These are phyloP conservation scores for Dalechampia spathulata DNA, from an alignment of 441 rosid species.

Conservation along the genomic window DNA sequence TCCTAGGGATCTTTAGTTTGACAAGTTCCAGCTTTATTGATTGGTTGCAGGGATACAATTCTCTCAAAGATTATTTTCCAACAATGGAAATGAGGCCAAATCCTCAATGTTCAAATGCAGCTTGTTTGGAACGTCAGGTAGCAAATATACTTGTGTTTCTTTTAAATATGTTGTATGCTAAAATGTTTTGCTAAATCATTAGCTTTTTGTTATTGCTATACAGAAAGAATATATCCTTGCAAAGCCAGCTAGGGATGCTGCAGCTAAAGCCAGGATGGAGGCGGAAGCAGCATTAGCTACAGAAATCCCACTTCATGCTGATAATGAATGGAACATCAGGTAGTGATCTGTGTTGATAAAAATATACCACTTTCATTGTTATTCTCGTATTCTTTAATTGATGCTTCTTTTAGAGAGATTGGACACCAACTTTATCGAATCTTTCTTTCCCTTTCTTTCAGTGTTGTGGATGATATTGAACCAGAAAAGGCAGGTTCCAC, in stretches of 20 bases:
- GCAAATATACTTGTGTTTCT: constrained; percentile 12
- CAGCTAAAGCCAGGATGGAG: constrained; percentile 81
- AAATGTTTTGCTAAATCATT: constrained; percentile 5
- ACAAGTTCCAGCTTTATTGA: constrained; percentile 12
- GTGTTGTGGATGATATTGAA: constrained; percentile 66
- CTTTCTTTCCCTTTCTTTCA: constrained; percentile 21
- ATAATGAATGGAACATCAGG: constrained; percentile 98
- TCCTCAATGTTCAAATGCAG: constrained; percentile 85
- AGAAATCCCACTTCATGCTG: constrained; percentile 67
- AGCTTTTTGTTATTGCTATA: constrained; percentile 12
- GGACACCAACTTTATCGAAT: constrained; percentile 6
- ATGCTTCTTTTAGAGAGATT: background rate
- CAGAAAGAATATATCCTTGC: constrained; percentile 70
- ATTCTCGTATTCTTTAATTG: background rate
- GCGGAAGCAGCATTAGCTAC: constrained; percentile 41
- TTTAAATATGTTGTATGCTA: background rate
- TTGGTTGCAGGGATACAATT: constrained; percentile 76
- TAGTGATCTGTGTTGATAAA: constrained; percentile 12
- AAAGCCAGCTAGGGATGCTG: constrained; percentile 89
- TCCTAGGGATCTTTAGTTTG: constrained; percentile 2
- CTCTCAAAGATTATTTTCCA: constrained; percentile 96
- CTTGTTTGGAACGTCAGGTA: constrained; percentile 94
- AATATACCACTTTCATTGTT: background rate
- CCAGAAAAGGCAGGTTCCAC: constrained; percentile 31
- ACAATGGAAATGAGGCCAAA: constrained; percentile 97